Evolutionary conservation across 116 monocot genomes (phyloP).

Genomic region (Posidonia oceanica): DNA sequence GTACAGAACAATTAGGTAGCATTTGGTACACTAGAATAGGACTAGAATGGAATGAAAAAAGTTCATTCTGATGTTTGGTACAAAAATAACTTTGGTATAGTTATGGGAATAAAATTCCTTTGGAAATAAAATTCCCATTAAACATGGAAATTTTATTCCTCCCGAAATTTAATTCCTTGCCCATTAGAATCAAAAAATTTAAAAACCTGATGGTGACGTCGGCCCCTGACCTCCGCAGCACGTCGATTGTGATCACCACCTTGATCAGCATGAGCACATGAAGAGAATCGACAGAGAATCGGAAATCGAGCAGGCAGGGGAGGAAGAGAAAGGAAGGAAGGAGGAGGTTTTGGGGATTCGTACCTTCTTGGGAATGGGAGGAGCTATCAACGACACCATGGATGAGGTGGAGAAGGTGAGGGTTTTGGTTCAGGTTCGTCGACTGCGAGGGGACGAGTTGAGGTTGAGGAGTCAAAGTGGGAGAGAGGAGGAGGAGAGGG

Average conservation of each 20-base stretch:
- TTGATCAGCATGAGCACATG: slow-evolving; percentile 75
- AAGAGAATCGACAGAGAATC: background rate
- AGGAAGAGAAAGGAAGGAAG: background rate
- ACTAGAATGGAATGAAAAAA: no score
- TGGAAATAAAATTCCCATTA: no score
- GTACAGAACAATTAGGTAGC: no score
- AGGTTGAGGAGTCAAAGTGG: background rate
- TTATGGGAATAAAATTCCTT: no score
- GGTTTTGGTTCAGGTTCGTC: no score
- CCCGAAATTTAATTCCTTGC: no score
- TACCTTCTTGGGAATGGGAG: background rate
- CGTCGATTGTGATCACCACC: slow-evolving; percentile 66
- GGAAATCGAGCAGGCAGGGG: background rate
- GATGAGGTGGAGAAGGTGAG: background rate
- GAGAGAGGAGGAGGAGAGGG: background rate
- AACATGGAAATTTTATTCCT: no score
- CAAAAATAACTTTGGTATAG: no score
- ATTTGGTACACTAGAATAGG: no score
- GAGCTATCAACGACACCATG: background rate
- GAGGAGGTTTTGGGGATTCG: background rate
- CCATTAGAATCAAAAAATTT: no score
- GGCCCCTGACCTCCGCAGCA: slow-evolving; percentile 68
- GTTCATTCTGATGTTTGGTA: no score
- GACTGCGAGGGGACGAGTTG: background rate
- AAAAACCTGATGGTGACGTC: slow-evolving; percentile 73